Conservation (phyloP, 805 yeast genomes). For the Lipomyces orientalis region DNA sequence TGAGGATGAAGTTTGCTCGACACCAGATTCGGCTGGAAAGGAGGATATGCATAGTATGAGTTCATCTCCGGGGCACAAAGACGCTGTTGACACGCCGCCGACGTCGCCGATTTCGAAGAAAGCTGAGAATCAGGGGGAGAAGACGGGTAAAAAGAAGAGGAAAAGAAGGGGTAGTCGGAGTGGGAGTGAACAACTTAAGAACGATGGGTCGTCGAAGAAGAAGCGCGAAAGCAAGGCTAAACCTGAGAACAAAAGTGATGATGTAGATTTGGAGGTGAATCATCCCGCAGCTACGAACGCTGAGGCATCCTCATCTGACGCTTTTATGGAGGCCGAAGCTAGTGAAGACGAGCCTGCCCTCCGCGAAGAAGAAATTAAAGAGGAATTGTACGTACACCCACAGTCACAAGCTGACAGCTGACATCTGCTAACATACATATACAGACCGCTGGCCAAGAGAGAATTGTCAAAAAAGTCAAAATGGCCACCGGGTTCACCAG, state of each 20-base stretch:
- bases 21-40: conserved; percentile 4
- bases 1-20: neutral
- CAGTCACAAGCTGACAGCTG: neutral
- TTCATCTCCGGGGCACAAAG: neutral
- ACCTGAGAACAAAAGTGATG: neutral
- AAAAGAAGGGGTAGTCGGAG: conserved; percentile 4
- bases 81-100: neutral
- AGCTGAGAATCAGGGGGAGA: conserved; percentile 2
- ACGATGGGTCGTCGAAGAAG: neutral
- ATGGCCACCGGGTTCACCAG: conserved; percentile 25
- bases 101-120: neutral
- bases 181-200: conserved; percentile 2
- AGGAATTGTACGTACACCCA: conserved; percentile 17
- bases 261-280: neutral
- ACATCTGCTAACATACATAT: neutral
- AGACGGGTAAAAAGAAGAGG: conserved; percentile 7
- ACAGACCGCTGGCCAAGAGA: conserved; percentile 18
- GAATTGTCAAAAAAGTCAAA: conserved; percentile 2
- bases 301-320: neutral
- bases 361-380: conserved; percentile 19
- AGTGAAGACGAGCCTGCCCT: conserved; percentile 6
- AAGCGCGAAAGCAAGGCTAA: neutral
- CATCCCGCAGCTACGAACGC: neutral
- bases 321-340: neutral
- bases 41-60: neutral